Evolutionary conservation across 257 asterid species (phyloP).

Genomic region (Nicotiana sylvestris): DNA sequence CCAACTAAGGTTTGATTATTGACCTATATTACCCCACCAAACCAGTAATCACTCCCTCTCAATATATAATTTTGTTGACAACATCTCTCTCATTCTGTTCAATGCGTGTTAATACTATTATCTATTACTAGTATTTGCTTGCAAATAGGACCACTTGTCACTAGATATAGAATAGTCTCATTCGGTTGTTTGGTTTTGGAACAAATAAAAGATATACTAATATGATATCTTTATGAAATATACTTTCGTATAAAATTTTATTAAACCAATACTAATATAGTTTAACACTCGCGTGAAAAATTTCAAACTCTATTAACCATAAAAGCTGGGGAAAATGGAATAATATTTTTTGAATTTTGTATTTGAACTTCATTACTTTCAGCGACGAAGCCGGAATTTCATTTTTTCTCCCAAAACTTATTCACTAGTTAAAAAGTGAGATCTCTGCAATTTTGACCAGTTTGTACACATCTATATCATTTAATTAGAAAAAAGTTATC

Average conservation of each 20-base stretch:
- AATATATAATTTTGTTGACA: background rate
- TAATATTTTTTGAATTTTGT: background rate
- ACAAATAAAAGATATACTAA: background rate
- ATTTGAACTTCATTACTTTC: background rate
- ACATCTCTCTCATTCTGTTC: background rate
- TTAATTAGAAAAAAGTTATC: too few relatives aligned
- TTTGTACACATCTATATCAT: too few relatives aligned
- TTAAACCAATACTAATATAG: too few relatives aligned
- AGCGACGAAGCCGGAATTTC: too few relatives aligned
- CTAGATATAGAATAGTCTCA: background rate
- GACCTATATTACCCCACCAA: conserved; percentile 5
- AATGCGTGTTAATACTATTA: background rate
- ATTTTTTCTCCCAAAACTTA: too few relatives aligned
- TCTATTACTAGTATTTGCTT: background rate
- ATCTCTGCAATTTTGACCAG: too few relatives aligned
- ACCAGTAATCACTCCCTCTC: background rate
- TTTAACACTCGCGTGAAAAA: too few relatives aligned
- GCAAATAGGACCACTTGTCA: background rate
- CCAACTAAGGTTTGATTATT: background rate
- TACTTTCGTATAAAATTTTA: background rate
- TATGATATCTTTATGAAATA: background rate
- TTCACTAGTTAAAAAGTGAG: too few relatives aligned
- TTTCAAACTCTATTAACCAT: too few relatives aligned
- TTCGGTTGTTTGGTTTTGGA: background rate
- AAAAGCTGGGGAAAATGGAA: background rate